Percentiles rank a stretch among this genome's conserved stretches.
Evolutionary conservation across 306 rosid species (phyloP).

Genomic region (Prunus mume): DNA sequence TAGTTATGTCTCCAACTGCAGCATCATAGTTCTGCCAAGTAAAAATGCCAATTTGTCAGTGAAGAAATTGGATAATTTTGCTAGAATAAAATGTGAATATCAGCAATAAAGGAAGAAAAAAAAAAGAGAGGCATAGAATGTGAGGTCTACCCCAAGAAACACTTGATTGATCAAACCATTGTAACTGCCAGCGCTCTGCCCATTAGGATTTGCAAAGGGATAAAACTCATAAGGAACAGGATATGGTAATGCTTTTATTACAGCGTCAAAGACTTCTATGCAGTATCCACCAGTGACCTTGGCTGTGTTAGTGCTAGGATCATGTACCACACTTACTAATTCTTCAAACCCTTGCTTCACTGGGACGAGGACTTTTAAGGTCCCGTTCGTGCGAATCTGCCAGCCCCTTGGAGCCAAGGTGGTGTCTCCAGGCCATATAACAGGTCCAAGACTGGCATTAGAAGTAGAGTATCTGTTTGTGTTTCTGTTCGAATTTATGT

Average conservation of each 20-base stretch:
- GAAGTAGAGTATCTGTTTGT: neutral
- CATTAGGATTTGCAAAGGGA: conserved; percentile 22
- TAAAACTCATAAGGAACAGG: conserved; percentile 31
- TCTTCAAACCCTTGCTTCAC: conserved; percentile 16
- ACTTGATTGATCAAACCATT: conserved; percentile 44
- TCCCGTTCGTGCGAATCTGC: conserved; percentile 44
- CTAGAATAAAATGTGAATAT: neutral
- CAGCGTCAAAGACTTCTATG: conserved; percentile 54
- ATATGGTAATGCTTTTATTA: conserved; percentile 34
- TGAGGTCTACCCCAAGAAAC: conserved; percentile 25
- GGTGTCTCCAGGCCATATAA: conserved; percentile 65
- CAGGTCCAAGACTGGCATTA: neutral
- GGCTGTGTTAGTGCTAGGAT: conserved; percentile 11
- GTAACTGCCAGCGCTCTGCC: conserved; percentile 20
- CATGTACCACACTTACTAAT: conserved; percentile 24
- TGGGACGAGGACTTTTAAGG: conserved; percentile 40
- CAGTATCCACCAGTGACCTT: conserved; percentile 38
- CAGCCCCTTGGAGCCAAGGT: conserved; percentile 41
- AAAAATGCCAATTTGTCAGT: neutral
- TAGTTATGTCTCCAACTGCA: conserved; percentile 32
- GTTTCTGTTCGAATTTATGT: neutral
- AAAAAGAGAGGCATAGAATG: neutral
- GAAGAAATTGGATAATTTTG: neutral
- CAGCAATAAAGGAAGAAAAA: neutral
- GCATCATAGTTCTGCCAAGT: conserved; percentile 48